A percentile compares a stretch with the other conserved stretches of the same genome.
Conservation (phyloP, 768 basidiomycete species). For the Amanita pseudoporphyria region DNA sequence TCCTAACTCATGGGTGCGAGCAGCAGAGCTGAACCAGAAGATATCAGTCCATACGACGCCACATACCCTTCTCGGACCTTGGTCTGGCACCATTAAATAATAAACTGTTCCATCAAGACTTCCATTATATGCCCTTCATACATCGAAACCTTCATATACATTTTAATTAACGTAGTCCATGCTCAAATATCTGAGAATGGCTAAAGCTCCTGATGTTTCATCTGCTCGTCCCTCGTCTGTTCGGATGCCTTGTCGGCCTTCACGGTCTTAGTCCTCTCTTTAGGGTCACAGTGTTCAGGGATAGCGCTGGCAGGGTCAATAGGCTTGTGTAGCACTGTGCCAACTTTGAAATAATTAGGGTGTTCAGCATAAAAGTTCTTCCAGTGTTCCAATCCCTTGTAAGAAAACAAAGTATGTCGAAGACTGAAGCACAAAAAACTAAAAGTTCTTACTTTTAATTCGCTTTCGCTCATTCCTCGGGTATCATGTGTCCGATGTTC, state of each 20-base stretch:
- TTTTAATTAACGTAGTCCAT: slow-evolving; percentile 9
- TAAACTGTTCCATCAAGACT: neutral
- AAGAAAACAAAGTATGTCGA: slow-evolving; percentile 1
- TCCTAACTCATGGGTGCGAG: slow-evolving; percentile 56
- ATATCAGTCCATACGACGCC: neutral
- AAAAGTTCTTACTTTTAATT: slow-evolving; percentile 49
- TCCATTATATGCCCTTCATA: slow-evolving; percentile 2
- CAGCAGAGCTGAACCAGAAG: slow-evolving; percentile 17
- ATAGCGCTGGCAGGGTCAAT: slow-evolving; percentile 72
- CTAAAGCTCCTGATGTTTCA: slow-evolving; percentile 30
- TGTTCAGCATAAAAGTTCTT: slow-evolving; percentile 82
- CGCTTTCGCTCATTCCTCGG: slow-evolving; percentile 65
- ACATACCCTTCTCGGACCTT: neutral
- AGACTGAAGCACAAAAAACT: neutral
- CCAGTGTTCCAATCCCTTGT: slow-evolving; percentile 76
- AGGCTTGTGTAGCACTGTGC: slow-evolving; percentile 63
- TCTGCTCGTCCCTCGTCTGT: slow-evolving; percentile 11
- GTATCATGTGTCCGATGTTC: slow-evolving; percentile 87
- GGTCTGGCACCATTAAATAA: neutral
- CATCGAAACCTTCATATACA: slow-evolving; percentile 8
- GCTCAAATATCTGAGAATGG: slow-evolving; percentile 3
- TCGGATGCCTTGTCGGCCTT: slow-evolving; percentile 21
- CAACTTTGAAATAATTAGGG: slow-evolving; percentile 70
- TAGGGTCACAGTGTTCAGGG: slow-evolving; percentile 64
- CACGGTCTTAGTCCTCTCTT: slow-evolving; percentile 32